Evolutionary conservation across 306 rosid genomes (phyloP), one percentile per base, ranked within the genome.

Genomic region (Malus fusca): DNA sequence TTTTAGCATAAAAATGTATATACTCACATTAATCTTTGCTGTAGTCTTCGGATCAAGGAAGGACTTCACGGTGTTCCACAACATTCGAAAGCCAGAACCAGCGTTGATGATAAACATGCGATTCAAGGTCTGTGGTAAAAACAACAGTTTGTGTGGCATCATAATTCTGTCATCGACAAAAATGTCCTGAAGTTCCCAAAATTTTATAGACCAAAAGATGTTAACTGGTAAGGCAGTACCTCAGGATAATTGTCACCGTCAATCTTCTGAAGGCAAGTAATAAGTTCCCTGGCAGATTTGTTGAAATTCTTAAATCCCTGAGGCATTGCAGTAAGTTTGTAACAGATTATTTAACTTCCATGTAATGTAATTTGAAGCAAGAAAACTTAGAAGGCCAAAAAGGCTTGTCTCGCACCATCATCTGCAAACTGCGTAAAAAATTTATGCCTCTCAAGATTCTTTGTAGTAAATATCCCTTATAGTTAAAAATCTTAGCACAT

Each of bases 51-150:
- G 97, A 70, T 95, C 99, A 75, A 95, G 92, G 86, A 95, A 95
- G 33, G 97, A 84, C 78, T 90, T 95, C 71, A 95, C 90, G 0
- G 97, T 95, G 89, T 82, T 92, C 99, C 99, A 92, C 83, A 90
- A 75, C 84, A 95, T 90, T 84, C 97, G 89, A 75, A 95, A 95
- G 60, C 99, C 97, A 55, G 97, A 87, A 82, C 97, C 99, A 72
- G 96, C 99, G 79, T 95, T 95, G 89, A 95, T 92, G 88, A 95
- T 95, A 90, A 92, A 92, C 99, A 95, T 92, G 73, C 96, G 96
- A 78, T 87, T 90, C 93, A 92, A 88, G 84, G 92, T 92, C 99
- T 92, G 95, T 88, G 84, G 80, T 64, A 76, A 44, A 82, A 76
- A 77, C 65, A 84, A 76, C 75, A 81, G 75, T 81, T 70, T 66